phyloP scores from a whole-genome alignment of 768 basidiomycete species.

The Tylopilus felleus region DNA sequence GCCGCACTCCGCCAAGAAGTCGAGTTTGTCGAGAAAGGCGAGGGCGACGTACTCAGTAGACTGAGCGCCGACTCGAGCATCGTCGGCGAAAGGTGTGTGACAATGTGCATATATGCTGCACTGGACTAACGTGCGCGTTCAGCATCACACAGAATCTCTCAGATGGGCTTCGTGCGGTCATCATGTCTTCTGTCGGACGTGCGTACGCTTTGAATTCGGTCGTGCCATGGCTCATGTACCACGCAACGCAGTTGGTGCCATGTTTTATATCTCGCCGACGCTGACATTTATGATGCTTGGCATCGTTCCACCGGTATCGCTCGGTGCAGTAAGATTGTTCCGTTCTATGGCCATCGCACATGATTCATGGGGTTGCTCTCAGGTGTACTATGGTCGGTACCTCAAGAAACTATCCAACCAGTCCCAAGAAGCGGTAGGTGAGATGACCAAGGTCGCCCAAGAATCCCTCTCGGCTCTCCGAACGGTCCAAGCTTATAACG shows the following conservation, averaged over 20 bases:
- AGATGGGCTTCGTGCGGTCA: slow-evolving; percentile 76
- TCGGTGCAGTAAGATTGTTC: slow-evolving; percentile 62
- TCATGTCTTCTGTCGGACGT: slow-evolving; percentile 95
- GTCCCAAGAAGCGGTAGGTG: slow-evolving; percentile 93
- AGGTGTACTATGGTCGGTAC: slow-evolving; percentile 97
- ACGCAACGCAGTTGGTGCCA: slow-evolving; percentile 68
- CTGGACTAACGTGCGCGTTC: not conserved
- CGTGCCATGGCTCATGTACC: not conserved
- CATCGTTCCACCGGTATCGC: slow-evolving; percentile 83
- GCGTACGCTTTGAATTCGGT: slow-evolving; percentile 30
- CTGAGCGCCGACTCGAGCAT: slow-evolving; percentile 90
- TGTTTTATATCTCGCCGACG: slow-evolving; percentile 89
- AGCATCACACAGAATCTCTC: slow-evolving; percentile 76
- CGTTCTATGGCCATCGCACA: not conserved
- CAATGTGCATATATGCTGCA: not conserved
- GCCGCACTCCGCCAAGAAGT: slow-evolving; percentile 89
- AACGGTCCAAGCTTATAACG: slow-evolving; percentile 91
- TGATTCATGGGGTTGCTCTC: slow-evolving; percentile 5
- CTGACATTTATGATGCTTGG: slow-evolving; percentile 90
- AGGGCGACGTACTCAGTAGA: slow-evolving; percentile 90
- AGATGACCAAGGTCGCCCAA: slow-evolving; percentile 88
- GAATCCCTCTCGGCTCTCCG: slow-evolving; percentile 86
- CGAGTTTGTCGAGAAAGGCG: slow-evolving; percentile 88
- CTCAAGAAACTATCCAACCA: slow-evolving; percentile 85
- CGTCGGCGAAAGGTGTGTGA: slow-evolving; percentile 80